phyloP scores from a whole-genome alignment of 2,329 filamentous ascomycete species.

The Paecilomyces sp. region DNA sequence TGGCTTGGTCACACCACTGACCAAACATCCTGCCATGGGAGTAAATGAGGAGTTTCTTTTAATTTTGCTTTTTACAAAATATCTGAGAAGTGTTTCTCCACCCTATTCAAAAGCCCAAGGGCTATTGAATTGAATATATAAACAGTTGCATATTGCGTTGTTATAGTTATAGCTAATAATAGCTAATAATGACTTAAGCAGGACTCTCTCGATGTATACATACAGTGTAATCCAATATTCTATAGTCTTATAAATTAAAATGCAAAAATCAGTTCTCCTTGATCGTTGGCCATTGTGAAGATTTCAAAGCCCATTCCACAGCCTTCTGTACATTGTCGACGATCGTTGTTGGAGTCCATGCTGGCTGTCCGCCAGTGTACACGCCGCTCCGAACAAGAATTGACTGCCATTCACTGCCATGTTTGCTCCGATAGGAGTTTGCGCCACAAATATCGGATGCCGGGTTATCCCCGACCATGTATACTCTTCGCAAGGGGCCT shows the following conservation, averaged over 20 bases:
- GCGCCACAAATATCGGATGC: conserved; percentile 87
- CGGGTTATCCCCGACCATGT: conserved; percentile 90
- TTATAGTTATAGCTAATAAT: not conserved
- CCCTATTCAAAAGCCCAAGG: not conserved
- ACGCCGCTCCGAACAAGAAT: conserved; percentile 77
- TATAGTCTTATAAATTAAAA: not conserved
- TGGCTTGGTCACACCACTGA: not conserved
- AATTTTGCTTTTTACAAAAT: too few relatives aligned
- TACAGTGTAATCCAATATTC: not conserved
- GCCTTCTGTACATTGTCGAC: conserved; percentile 70
- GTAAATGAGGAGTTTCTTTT: too few relatives aligned
- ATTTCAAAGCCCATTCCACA: conserved; percentile 66
- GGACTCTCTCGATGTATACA: not conserved
- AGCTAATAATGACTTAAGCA: not conserved
- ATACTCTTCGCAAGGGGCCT: conserved; percentile 62
- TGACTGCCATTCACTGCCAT: conserved; percentile 68
- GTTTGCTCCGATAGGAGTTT: conserved; percentile 62
- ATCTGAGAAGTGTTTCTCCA: too few relatives aligned
- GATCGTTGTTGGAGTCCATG: conserved; percentile 56
- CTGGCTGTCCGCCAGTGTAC: conserved; percentile 53
- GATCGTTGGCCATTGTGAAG: conserved; percentile 32
- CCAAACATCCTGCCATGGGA: not conserved
- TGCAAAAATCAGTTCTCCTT: not conserved
- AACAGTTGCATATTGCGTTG: not conserved
- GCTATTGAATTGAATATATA: not conserved